Evolutionary conservation across 768 basidiomycete genomes (phyloP).

Genomic region (Phaeolepiota aurea): DNA sequence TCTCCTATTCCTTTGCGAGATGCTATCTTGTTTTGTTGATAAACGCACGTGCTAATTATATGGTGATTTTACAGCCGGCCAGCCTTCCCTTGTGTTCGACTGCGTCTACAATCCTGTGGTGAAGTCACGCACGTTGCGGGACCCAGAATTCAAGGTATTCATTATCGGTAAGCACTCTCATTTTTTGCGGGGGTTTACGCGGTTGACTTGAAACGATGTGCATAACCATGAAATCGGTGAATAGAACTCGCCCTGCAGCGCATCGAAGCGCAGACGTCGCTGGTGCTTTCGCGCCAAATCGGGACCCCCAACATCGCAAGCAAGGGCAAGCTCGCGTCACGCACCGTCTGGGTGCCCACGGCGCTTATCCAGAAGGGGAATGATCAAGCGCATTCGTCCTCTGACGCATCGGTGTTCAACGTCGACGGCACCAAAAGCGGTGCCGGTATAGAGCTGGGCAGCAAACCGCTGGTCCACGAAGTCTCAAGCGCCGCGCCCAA

Average conservation of each 20-base stretch:
- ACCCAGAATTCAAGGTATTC: conserved; percentile 60
- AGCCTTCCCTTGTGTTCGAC: conserved; percentile 64
- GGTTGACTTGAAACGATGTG: too few relatives aligned
- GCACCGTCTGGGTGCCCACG: conserved; percentile 48
- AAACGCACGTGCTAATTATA: too few relatives aligned
- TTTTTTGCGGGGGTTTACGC: conserved; percentile 1
- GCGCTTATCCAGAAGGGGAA: conserved; percentile 19
- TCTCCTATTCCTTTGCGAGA: too few relatives aligned
- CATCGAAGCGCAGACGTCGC: conserved; percentile 50
- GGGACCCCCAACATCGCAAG: conserved; percentile 69
- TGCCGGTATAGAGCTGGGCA: not conserved
- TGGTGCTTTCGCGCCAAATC: conserved; percentile 62
- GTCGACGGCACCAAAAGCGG: not conserved
- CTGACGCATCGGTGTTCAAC: not conserved
- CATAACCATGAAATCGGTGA: too few relatives aligned
- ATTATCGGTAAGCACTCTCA: conserved; percentile 45
- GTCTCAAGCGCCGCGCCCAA: not conserved
- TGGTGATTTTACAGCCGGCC: too few relatives aligned
- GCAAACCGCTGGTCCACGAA: not conserved
- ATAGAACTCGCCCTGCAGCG: conserved; percentile 68
- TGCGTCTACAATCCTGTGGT: conserved; percentile 55
- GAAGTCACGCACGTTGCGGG: conserved; percentile 49
- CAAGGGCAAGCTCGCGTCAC: conserved; percentile 60
- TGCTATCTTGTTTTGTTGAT: too few relatives aligned
- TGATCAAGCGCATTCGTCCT: not conserved